Base-by-base conservation (phyloP, 768 basidiomycete genomes). In the Neoboletus subvelutipes region DNA sequence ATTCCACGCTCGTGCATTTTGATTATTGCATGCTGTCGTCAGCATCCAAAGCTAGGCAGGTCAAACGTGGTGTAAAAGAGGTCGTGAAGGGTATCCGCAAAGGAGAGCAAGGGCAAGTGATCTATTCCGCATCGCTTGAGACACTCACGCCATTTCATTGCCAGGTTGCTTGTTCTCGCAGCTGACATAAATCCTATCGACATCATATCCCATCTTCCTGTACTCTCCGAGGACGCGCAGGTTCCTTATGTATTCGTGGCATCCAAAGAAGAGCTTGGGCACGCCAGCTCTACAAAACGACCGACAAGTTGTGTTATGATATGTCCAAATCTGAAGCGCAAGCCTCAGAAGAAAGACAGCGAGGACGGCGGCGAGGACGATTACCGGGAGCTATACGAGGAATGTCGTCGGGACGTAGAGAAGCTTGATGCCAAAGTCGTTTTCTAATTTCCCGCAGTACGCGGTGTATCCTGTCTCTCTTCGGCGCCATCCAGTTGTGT, bases 271-370 rank as follows among this genome's bases (percentile, higher is more conserved):
- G 94, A 96, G 68, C 86, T 99, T 29, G 97, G 97, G 0, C 87
- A 90, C 64, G 92, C 95, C 18, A 94, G 94, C 69, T 90, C 92
- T 50, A 99, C 97, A 43, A 99, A 99, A 77, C 87, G 97, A 64
- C 96, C 97, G 34, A 99, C 97, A 48, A 96, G 94, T 64, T 98
- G 95, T 73, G 95, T 99, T 5, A 90, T 99, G 85, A 80, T 98
- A 51, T 94, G 90, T 71, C 90, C 92, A 1, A 79, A 87, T 68
- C 80, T 84, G 70, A 91, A 92, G 71, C 85, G 83, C 71, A 89
- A 86, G 68, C 70, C 73, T 46, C 86, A 84, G 65, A 75, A 78
- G 66, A 87, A 88, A 64, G 80, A 76, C 17, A 75, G 72, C 5
- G 86, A 84, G 42, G 87, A 82, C 40, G 84, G 80, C 24, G 83